Evolutionary conservation across 495 filamentous ascomycete species (phyloP).

Genomic region (Aspergillus olivimuriae): DNA sequence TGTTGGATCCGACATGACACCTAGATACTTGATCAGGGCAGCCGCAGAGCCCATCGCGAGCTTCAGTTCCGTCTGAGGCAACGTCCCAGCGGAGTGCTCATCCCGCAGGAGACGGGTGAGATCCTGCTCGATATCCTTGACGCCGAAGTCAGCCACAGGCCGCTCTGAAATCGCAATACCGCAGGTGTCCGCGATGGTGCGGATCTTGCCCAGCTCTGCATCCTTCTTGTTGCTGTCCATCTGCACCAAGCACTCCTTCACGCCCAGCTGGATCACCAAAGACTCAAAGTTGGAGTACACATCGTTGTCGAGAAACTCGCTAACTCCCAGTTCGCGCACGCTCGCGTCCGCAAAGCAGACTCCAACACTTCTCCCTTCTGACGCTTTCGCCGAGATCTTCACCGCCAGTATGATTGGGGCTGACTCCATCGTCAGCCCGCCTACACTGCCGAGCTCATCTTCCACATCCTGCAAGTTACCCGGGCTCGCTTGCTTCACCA

Average conservation of each 20-base stretch:
- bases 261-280: slow-evolving; percentile 89
- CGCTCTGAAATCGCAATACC: slow-evolving; percentile 83
- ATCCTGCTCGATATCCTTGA: slow-evolving; percentile 94
- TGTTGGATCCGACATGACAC: slow-evolving; percentile 77
- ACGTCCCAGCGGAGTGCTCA: slow-evolving; percentile 65
- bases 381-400: slow-evolving; percentile 81
- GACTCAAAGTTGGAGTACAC: slow-evolving; percentile 98
- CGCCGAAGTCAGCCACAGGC: slow-evolving; percentile 69
- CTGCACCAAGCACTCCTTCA: slow-evolving; percentile 86
- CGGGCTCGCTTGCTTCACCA: slow-evolving; percentile 84
- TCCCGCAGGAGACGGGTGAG: slow-evolving; percentile 78
- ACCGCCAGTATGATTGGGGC: slow-evolving; percentile 92
- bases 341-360: slow-evolving; percentile 98
- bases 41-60: slow-evolving; percentile 94
- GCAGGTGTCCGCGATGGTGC: slow-evolving; percentile 82
- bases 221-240: slow-evolving; percentile 74
- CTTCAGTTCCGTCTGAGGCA: slow-evolving; percentile 92
- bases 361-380: slow-evolving; percentile 79
- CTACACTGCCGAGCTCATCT: slow-evolving; percentile 75
- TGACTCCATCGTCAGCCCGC: slow-evolving; percentile 61
- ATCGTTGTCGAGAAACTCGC: slow-evolving; percentile 97
- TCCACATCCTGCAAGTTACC: slow-evolving; percentile 97
- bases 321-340: slow-evolving; percentile 90
- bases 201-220: slow-evolving; percentile 80
- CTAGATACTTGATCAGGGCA: slow-evolving; percentile 92